Percentiles rank a stretch among this genome's conserved stretches.
Evolutionary conservation across 2,329 filamentous ascomycete species (phyloP).

Genomic region (Thelonectria olida): DNA sequence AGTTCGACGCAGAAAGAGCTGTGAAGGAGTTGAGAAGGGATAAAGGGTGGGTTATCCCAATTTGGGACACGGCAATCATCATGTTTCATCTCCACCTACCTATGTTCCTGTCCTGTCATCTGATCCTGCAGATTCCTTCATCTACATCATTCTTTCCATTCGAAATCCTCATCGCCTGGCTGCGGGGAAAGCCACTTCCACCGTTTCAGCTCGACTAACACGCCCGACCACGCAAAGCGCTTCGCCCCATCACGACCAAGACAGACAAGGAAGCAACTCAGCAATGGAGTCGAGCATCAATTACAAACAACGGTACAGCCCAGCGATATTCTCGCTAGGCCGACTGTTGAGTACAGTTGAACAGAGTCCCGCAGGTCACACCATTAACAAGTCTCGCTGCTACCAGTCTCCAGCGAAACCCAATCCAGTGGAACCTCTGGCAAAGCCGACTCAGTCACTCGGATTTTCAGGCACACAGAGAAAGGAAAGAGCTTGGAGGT

Average conservation of each 20-base stretch:
- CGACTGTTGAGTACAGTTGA: neutral
- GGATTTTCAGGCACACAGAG: too few relatives aligned
- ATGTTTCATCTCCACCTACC: neutral
- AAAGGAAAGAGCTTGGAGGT: too few relatives aligned
- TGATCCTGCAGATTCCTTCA: neutral
- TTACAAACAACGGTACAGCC: neutral
- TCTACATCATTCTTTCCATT: too few relatives aligned
- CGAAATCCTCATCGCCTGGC: too few relatives aligned
- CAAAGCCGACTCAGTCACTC: neutral
- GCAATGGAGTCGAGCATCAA: too few relatives aligned
- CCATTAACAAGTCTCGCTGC: constrained; percentile 6
- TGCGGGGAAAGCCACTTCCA: neutral
- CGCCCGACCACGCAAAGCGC: too few relatives aligned
- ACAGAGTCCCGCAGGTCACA: constrained; percentile 12
- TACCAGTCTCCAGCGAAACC: constrained; percentile 29
- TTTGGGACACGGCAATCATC: neutral
- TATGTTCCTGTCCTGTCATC: neutral
- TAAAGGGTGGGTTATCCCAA: neutral
- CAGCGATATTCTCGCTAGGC: neutral
- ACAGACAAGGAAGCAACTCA: neutral
- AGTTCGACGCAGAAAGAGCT: neutral
- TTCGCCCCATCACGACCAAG: neutral
- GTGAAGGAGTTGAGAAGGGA: neutral
- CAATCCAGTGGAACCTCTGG: constrained; percentile 35
- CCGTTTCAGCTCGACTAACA: neutral